Evolutionary conservation across 495 filamentous ascomycete species (phyloP).

Genomic region (Penicillium paradoxum): DNA sequence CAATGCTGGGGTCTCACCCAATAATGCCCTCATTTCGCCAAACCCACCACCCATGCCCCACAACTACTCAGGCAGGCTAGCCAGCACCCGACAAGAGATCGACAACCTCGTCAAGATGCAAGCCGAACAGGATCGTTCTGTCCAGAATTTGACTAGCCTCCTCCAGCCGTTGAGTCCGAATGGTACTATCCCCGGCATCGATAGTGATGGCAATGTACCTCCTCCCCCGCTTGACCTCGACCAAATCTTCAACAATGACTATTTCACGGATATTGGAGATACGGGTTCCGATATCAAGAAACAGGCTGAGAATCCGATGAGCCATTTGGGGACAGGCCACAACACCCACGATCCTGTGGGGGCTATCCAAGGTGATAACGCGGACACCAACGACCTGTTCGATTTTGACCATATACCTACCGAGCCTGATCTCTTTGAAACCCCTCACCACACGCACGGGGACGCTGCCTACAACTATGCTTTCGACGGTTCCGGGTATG

Average conservation of each 20-base stretch:
- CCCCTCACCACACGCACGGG: slow-evolving; percentile 19
- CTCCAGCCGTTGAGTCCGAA: slow-evolving; percentile 75
- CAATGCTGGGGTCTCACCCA: slow-evolving; percentile 21
- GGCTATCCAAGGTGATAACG: slow-evolving; percentile 17
- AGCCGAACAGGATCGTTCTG: slow-evolving; percentile 62
- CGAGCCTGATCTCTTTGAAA: slow-evolving; percentile 37
- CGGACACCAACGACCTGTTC: slow-evolving; percentile 35
- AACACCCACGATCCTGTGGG: slow-evolving; percentile 8
- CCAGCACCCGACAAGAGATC: slow-evolving; percentile 63
- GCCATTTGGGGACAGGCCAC: slow-evolving; percentile 8
- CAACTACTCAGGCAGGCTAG: slow-evolving; percentile 47
- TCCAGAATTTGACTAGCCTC: slow-evolving; percentile 64
- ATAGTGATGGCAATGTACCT: slow-evolving; percentile 36
- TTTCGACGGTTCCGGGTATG: slow-evolving; percentile 30
- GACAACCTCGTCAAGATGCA: slow-evolving; percentile 70
- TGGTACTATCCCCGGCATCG: slow-evolving; percentile 72
- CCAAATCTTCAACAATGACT: slow-evolving; percentile 64
- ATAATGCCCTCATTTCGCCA: slow-evolving; percentile 58
- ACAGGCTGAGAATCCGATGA: slow-evolving; percentile 18
- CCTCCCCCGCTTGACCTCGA: slow-evolving; percentile 57
- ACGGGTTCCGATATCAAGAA: slow-evolving; percentile 27
- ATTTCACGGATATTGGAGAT: slow-evolving; percentile 45
- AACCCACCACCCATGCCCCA: slow-evolving; percentile 56
- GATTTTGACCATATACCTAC: slow-evolving; percentile 40
- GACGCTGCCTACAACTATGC: slow-evolving; percentile 27